phyloP scores from a whole-genome alignment of 176 grass and related monocot species.

The Triticum urartu region DNA sequence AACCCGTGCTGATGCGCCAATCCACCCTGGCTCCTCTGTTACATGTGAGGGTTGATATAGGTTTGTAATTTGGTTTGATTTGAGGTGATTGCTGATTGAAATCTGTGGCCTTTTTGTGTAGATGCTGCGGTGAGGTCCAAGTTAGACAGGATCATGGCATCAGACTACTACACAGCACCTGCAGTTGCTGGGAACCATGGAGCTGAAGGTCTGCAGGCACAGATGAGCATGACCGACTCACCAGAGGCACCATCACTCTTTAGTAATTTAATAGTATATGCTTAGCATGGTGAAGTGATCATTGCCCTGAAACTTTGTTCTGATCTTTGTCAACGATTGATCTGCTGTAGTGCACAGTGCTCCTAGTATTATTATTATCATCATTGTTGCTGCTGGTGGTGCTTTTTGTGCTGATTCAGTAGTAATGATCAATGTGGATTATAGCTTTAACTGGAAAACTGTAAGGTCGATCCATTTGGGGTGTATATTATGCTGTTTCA shows the following conservation, averaged over 20 bases:
- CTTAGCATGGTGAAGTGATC: neutral
- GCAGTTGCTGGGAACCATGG: constrained; percentile 51
- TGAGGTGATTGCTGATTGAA: neutral
- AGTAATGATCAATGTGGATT: no score
- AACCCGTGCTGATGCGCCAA: no score
- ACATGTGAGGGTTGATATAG: constrained; percentile 53
- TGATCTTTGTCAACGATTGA: neutral
- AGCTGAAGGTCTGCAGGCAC: constrained; percentile 1
- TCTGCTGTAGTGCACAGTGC: neutral
- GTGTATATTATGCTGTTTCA: neutral
- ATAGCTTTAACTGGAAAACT: no score
- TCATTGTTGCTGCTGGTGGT: neutral
- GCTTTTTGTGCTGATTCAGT: neutral
- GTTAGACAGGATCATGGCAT: constrained; percentile 54
- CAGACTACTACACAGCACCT: constrained; percentile 64
- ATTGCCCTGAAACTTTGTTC: neutral
- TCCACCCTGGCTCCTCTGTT: neutral
- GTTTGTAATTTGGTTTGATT: neutral
- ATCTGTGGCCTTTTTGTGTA: neutral
- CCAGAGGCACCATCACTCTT: constrained; percentile 1
- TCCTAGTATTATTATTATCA: neutral
- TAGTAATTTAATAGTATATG: neutral
- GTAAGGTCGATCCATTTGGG: neutral
- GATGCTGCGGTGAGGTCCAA: constrained; percentile 83
- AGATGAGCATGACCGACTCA: neutral